A percentile compares a stretch with the other conserved stretches of the same genome.
Conservation (phyloP, 441 rosid genomes). For the Jatropha podagrica region DNA sequence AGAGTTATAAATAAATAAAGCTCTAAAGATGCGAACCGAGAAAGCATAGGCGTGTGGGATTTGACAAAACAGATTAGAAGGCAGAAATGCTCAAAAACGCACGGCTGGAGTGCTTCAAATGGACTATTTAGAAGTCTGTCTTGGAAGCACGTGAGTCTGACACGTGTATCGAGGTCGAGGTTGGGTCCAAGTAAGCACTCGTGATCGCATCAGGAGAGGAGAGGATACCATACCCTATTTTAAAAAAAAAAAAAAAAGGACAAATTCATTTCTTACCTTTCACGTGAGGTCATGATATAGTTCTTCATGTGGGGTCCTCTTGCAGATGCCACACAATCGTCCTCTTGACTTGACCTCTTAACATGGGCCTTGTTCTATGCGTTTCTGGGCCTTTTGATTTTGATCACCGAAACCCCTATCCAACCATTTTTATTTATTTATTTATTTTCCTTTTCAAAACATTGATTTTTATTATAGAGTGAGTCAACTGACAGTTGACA, state of each 20-base stretch:
- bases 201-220: background rate
- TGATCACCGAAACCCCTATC: background rate
- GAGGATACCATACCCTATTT: too few species aligned
- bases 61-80: too few species aligned
- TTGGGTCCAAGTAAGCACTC: background rate
- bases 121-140: background rate
- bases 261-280: background rate
- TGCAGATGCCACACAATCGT: background rate
- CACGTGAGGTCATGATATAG: slow-evolving; percentile 21
- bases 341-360: background rate
- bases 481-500: background rate
- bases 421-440: background rate
- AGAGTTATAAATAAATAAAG: too few species aligned
- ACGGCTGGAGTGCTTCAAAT: background rate
- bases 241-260: background rate
- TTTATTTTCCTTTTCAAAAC: too few species aligned
- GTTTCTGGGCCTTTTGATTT: slow-evolving; percentile 9
- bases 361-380: slow-evolving; percentile 10
- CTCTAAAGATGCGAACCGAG: too few species aligned
- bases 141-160: slow-evolving; percentile 21
- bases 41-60: too few species aligned
- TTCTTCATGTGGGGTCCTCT: background rate
- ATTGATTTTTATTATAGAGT: background rate
- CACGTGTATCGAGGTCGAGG: slow-evolving; percentile 17
- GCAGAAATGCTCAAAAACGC: slow-evolving; percentile 3